phyloP scores from a whole-genome alignment of 768 basidiomycete species.

The Leccinum subtestaceum region DNA sequence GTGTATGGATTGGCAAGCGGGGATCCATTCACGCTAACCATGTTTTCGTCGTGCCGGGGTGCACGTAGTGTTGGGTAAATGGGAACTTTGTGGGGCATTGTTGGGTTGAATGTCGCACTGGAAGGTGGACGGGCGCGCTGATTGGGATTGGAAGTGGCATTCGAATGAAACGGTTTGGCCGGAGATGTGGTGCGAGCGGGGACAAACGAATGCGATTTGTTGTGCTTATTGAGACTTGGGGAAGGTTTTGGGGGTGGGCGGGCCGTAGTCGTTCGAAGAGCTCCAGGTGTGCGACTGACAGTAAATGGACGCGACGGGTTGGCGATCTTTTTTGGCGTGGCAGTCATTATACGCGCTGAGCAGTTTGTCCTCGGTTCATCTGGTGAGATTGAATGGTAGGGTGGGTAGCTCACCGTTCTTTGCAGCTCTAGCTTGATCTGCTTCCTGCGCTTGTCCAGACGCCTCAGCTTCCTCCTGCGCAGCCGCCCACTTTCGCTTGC shows the following conservation, averaged over 20 bases:
- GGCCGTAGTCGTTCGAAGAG: constrained; percentile 27
- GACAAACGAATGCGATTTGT: constrained; percentile 25
- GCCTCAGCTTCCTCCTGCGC: constrained; percentile 52
- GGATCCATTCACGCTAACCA: constrained; percentile 81
- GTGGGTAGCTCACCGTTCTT: constrained; percentile 51
- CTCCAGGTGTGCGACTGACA: constrained; percentile 42
- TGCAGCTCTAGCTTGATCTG: constrained; percentile 37
- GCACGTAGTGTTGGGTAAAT: constrained; percentile 52
- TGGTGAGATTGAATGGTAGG: not conserved
- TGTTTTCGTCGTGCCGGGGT: constrained; percentile 70
- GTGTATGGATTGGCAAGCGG: constrained; percentile 78
- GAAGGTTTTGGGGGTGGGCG: constrained; percentile 33
- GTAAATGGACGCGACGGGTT: constrained; percentile 41
- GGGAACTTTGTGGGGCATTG: constrained; percentile 44
- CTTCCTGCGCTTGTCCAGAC: constrained; percentile 28
- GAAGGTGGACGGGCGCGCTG: constrained; percentile 49
- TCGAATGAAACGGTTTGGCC: constrained; percentile 35
- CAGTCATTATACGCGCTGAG: constrained; percentile 44
- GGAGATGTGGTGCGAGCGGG: constrained; percentile 51
- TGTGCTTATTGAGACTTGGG: constrained; percentile 36
- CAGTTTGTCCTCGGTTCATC: constrained; percentile 1
- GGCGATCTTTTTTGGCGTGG: constrained; percentile 51
- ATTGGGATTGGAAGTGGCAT: not conserved
- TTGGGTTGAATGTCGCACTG: constrained; percentile 68
- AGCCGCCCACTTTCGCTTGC: constrained; percentile 77